These are phyloP conservation scores for Kazachstania sp. DNA, from an alignment of 1,139 yeast genomes.

Conservation along the genomic window DNA sequence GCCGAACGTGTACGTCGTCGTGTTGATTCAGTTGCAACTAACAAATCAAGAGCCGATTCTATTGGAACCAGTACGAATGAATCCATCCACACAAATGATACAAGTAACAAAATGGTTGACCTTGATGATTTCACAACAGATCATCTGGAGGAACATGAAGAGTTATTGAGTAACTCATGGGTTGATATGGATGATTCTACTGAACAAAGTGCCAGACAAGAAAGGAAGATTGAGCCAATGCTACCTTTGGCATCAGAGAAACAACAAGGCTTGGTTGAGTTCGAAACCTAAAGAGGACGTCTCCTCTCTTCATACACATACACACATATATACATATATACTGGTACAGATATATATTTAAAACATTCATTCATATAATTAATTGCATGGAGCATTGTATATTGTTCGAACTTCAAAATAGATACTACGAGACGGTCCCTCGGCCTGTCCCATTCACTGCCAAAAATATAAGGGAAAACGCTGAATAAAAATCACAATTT, in stretches of 20 bases:
- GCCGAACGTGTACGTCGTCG: conserved; percentile 82
- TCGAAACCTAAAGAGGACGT: conserved; percentile 20
- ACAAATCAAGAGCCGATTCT: conserved; percentile 37
- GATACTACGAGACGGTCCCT: too few relatives aligned
- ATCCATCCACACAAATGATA: conserved; percentile 10
- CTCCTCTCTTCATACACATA: too few relatives aligned
- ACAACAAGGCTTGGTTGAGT: conserved; percentile 17
- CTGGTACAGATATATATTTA: neutral
- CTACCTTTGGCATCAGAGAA: conserved; percentile 4
- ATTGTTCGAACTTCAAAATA: too few relatives aligned
- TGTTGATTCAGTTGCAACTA: conserved; percentile 49
- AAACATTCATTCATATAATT: too few relatives aligned
- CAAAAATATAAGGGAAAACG: too few relatives aligned
- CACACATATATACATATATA: neutral
- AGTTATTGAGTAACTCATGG: conserved; percentile 16
- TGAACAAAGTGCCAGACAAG: conserved; percentile 8
- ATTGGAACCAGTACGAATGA: conserved; percentile 25
- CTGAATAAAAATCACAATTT: too few relatives aligned
- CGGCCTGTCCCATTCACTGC: too few relatives aligned
- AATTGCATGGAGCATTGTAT: too few relatives aligned
- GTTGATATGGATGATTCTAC: conserved; percentile 12
- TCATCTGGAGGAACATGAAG: conserved; percentile 18
- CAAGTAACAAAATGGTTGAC: conserved; percentile 18
- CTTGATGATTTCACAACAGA: conserved; percentile 23
- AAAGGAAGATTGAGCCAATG: conserved; percentile 5